Conservation (phyloP, 768 basidiomycete genomes). For the Hygrocybe punicea region DNA sequence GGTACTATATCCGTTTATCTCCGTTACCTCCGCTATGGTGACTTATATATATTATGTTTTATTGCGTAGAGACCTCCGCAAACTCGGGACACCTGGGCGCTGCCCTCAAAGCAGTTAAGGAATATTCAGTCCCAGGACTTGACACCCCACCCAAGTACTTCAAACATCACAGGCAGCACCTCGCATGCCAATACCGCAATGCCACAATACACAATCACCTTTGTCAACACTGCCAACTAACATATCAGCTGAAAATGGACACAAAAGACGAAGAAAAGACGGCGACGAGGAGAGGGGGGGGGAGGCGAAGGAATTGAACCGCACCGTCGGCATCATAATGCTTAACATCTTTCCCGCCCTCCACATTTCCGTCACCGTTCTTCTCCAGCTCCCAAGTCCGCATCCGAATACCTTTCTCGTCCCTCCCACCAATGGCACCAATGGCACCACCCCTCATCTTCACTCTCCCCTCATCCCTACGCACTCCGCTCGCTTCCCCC, state of each 20-base stretch:
- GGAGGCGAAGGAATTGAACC: too few species aligned
- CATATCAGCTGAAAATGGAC: slow-evolving; percentile 6
- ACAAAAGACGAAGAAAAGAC: neutral
- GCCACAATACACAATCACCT: slow-evolving; percentile 85
- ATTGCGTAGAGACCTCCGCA: too few species aligned
- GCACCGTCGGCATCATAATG: slow-evolving; percentile 86
- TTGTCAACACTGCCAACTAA: slow-evolving; percentile 64
- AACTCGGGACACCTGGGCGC: too few species aligned
- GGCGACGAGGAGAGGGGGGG: too few species aligned
- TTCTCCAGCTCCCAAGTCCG: slow-evolving; percentile 21
- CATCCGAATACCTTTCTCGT: slow-evolving; percentile 4
- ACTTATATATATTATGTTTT: too few species aligned
- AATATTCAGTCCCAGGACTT: slow-evolving; percentile 27
- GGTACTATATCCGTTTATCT: neutral
- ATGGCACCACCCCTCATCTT: slow-evolving; percentile 14
- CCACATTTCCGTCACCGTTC: slow-evolving; percentile 25
- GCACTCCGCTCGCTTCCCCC: slow-evolving; percentile 30
- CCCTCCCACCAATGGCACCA: slow-evolving; percentile 18
- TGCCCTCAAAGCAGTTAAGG: too few species aligned
- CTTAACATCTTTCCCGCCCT: slow-evolving; percentile 42
- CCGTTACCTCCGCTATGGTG: neutral
- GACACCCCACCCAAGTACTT: slow-evolving; percentile 66
- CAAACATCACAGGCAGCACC: slow-evolving; percentile 63
- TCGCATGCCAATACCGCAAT: slow-evolving; percentile 70
- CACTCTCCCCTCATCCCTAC: slow-evolving; percentile 9